Base-by-base conservation (phyloP, 2,329 filamentous ascomycete genomes). In the Fusarium euwallaceae region DNA sequence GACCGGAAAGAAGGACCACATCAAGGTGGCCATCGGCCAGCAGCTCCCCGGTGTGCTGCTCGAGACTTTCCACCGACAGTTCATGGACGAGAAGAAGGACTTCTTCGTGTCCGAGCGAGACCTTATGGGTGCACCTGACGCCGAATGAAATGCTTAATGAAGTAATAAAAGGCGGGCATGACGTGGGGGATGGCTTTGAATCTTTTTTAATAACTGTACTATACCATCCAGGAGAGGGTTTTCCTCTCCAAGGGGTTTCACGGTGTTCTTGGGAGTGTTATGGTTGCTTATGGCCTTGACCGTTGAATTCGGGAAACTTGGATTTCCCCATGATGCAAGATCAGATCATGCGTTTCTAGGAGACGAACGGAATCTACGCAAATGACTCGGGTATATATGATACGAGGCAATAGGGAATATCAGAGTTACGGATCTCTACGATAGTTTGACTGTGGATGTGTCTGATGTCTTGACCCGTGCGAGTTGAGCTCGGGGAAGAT, bases 1-100 rank as follows among this genome's bases (percentile, higher is more conserved):
- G 85, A 84, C 82, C 1, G 81, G 82, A 71, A 86, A 86, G 78
- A 71, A 80, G 58, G 75, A 79, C 53, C 78, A 82, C 71, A 83
- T 85, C 73, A 85, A 84, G 79, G 73, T 82, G 8, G 81, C 82
- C 61, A 81, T 85, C 7, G 81, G 80, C 24, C 74, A 82, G 39
- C 83, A 84, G 61, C 71, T 84, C 32, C 83, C 83, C 5, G 83
- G 83, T 8, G 78, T 77, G 6, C 79, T 80, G 34, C 74, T 84
- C 16, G 78, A 80, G 55, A 75, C 81, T 12, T 83, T 84, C 69
- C 83, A 85, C 77, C 74, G 79, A 55, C 78, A 83, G 34, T 84
- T 80, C 69, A 70, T 79, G 39, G 75, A 71, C 3, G 82, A 84
- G 64, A 82, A 80, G 78, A 64, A 76, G 17, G 63, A 76, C 17